Base-by-base conservation (phyloP, 352 stramenopile genomes). In the Pythium periplocum region DNA sequence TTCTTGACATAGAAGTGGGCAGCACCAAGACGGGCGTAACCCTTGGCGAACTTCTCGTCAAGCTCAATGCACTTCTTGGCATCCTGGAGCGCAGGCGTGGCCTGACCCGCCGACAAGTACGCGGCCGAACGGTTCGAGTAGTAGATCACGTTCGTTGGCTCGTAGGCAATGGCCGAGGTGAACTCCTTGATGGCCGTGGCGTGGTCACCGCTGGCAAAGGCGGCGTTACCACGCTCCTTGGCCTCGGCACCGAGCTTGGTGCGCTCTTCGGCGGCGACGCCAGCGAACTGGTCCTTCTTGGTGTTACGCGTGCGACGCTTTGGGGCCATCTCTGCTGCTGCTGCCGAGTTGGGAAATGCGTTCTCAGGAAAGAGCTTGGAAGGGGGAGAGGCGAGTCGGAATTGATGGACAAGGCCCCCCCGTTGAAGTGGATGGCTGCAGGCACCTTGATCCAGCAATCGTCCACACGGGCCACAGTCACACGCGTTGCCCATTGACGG, bases 1-100 rank as follows among this genome's bases (percentile, higher is more conserved):
- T 88, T 89, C 75, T 92, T 90, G 67, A 92, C 86, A 71, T 90
- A 92, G 64, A 90, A 93, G 68, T 93, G 80, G 4, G 78, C 83
- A 6, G 84, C 82, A 45, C 84, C 84, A 38, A 95, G 75, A 76
- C 84, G 84, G 34, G 81, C 80, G 68, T 93, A 93, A 31, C 84
- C 84, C 77, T 95, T 95, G 62, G 76, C 71, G 68, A 90, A 95
- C 66, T 91, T 93, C 11, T 75, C 45, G 55, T 93, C 83, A 32
- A 93, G 47, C 48, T 91, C 84, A 64, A 95, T 88, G 59, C 84
- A 95, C 56, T 76, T 61, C 72, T 95, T 92, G 66, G 84, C 84
- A 61, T 95, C 84, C 70, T 90, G 77, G 65, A 92, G 76, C 41
- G 84, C 81, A 44, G 75, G 78, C 7, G 80, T 92, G 49, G 80